These are phyloP conservation scores for Russula sp. DNA, from an alignment of 768 basidiomycete species.

Conservation along the genomic window DNA sequence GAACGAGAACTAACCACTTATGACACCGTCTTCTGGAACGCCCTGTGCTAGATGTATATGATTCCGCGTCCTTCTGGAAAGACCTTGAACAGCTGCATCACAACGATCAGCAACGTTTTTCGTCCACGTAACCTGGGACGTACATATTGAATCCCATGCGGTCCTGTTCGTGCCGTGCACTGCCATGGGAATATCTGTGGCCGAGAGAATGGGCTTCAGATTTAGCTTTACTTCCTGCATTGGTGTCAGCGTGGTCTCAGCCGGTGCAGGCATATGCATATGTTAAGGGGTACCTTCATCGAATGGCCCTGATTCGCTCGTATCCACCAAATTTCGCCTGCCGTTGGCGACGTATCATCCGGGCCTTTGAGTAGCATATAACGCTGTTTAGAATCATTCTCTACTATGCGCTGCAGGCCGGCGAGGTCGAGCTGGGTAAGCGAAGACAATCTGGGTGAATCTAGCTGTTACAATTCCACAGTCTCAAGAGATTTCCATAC, in stretches of 20 bases:
- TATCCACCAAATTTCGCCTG: conserved; percentile 70
- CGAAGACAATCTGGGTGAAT: conserved; percentile 55
- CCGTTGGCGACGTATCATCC: conserved; percentile 36
- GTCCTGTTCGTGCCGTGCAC: conserved; percentile 74
- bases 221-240: conserved; percentile 68
- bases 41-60: conserved; percentile 93
- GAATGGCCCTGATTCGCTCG: conserved; percentile 91
- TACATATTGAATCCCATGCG: conserved; percentile 76
- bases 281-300: conserved; percentile 51
- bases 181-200: conserved; percentile 68
- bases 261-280: neutral
- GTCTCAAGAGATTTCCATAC: conserved; percentile 11
- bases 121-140: neutral
- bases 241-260: neutral
- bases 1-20: conserved; percentile 59
- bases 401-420: conserved; percentile 60
- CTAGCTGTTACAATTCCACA: conserved; percentile 47
- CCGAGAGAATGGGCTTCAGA: conserved; percentile 53
- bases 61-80: conserved; percentile 84
- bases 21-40: conserved; percentile 58
- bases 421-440: conserved; percentile 51
- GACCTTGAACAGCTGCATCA: conserved; percentile 58
- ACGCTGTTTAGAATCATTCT: conserved; percentile 62
- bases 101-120: conserved; percentile 6
- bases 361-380: conserved; percentile 54